Base-by-base conservation (phyloP, 352 stramenopile genomes). In the Phytophthora sansomeana region DNA sequence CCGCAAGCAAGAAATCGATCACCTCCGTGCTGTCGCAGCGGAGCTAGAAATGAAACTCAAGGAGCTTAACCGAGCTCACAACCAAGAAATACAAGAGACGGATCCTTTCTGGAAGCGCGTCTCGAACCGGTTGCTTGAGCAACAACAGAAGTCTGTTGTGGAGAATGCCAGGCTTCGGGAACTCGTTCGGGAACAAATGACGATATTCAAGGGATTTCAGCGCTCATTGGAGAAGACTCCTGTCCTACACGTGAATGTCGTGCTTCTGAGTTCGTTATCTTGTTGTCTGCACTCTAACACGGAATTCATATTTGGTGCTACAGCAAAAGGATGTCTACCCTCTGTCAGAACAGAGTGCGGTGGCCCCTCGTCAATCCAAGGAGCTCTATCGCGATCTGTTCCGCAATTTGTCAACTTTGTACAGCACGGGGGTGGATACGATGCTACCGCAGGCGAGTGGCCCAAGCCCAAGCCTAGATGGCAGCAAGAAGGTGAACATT, bases 131-230 rank as follows among this genome's bases (percentile, higher is more conserved):
- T 41, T 83, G 30, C 53, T 75, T 39, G 44, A 80, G 33, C 70
- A 85, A 32, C 70, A 68, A 33, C 74, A 83, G 52, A 74, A 71
- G 24, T 67, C 76, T 14, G 62, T 58, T 17, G 42, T 67, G 13
- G 76, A 87, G 59, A 87, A 87, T 33, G 76, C 67, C 29, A 74
- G 74, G n/a, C 74, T 87, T 33, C 65, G 58, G 14, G 68, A 75
- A 30, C 73, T 87, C 38, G 70, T 85, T 29, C 74, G 72, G n/a
- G 48, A 65, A 17, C 63, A 77, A 57, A 47, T 75, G 41, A 51
- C 63, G 33, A 43, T 62, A 21, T 46, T 72, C 46, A 77, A 75
- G 53, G 50, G 59, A 11, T 36, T 80, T 2, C 59, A 77, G 33
- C 64, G 55, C 16, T 65, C 64, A 16, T 43, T 80, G 19, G 63